phyloP scores from a whole-genome alignment of 352 stramenopile genomes.

The Pythium rishiriense region DNA sequence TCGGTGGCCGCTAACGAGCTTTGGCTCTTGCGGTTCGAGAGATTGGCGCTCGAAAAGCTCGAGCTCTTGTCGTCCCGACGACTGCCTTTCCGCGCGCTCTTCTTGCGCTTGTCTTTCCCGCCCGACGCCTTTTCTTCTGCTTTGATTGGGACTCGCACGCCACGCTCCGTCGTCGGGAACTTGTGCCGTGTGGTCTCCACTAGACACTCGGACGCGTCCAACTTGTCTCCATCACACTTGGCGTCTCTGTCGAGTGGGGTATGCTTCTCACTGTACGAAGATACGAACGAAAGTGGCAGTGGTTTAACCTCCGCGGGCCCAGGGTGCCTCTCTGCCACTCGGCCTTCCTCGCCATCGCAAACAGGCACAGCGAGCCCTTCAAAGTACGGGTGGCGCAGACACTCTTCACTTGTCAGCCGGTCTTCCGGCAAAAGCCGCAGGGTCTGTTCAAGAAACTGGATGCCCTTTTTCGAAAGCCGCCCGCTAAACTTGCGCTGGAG shows the following conservation, averaged over 20 bases:
- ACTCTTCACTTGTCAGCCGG: constrained; percentile 72
- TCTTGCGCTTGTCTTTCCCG: constrained; percentile 25
- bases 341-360: neutral
- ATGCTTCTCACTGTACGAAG: constrained; percentile 7
- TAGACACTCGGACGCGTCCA: neutral
- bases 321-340: neutral
- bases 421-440: constrained; percentile 80
- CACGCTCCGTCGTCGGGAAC: constrained; percentile 15
- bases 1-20: constrained; percentile 11
- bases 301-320: constrained; percentile 23
- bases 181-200: constrained; percentile 6
- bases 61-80: constrained; percentile 20
- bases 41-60: constrained; percentile 3
- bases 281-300: constrained; percentile 17
- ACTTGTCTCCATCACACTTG: constrained; percentile 16
- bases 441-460: constrained; percentile 79
- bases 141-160: constrained; percentile 14
- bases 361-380: constrained; percentile 43
- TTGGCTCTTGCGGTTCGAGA: constrained; percentile 22
- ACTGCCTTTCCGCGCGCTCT: constrained; percentile 21
- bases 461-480: constrained; percentile 79
- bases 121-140: constrained; percentile 22
- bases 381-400: constrained; percentile 88
- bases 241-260: neutral
- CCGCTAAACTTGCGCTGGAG: constrained; percentile 90